Evolutionary conservation across 176 grass and related monocot species (phyloP).

Genomic region (Oryza coarctata): DNA sequence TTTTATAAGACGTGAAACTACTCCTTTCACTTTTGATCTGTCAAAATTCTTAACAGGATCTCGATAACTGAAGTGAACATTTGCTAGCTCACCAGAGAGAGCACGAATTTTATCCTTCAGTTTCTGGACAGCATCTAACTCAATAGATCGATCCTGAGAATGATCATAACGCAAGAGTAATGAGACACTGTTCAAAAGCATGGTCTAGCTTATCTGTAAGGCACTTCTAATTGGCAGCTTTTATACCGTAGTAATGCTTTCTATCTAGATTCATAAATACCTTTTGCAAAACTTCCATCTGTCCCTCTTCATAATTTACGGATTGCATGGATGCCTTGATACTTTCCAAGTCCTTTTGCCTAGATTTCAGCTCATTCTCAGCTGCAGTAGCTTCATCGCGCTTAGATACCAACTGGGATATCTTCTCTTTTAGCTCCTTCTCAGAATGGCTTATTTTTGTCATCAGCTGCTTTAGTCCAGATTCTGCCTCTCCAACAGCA

Average conservation of each 20-base stretch:
- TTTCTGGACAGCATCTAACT: slow-evolving; percentile 61
- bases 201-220: neutral
- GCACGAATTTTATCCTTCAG: slow-evolving; percentile 63
- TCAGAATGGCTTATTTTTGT: slow-evolving; percentile 87
- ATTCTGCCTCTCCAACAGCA: slow-evolving; percentile 81
- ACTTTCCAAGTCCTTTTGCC: slow-evolving; percentile 64
- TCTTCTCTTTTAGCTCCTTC: slow-evolving; percentile 89
- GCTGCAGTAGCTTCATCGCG: slow-evolving; percentile 75
- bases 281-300: slow-evolving; percentile 91
- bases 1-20: slow-evolving; percentile 83
- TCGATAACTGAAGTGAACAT: slow-evolving; percentile 75
- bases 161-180: slow-evolving; percentile 14
- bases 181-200: slow-evolving; percentile 13
- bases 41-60: slow-evolving; percentile 90
- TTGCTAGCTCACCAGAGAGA: slow-evolving; percentile 68
- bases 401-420: slow-evolving; percentile 65
- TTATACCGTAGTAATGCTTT: slow-evolving; percentile 6
- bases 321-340: slow-evolving; percentile 69
- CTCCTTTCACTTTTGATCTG: slow-evolving; percentile 97
- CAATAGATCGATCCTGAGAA: slow-evolving; percentile 60
- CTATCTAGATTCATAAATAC: slow-evolving; percentile 34
- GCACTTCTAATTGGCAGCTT: neutral
- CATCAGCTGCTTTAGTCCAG: slow-evolving; percentile 68
- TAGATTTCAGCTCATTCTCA: slow-evolving; percentile 75
- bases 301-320: slow-evolving; percentile 72